These are phyloP conservation scores for Trebouxia sp. DNA, from an alignment of 139 green algal genomes.

Conservation along the genomic window DNA sequence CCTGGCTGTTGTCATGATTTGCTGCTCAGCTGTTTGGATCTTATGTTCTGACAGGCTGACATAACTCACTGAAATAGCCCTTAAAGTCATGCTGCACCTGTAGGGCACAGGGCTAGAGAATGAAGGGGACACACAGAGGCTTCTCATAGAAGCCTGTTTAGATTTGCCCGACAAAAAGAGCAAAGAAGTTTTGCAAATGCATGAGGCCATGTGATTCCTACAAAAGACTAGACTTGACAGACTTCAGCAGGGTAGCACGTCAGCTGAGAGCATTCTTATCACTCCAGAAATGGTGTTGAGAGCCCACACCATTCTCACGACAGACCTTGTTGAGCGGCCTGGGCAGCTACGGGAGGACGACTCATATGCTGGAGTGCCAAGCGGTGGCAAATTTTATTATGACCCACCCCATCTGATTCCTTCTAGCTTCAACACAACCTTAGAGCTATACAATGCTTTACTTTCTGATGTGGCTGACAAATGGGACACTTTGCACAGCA, in stretches of 20 bases:
- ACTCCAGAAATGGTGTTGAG: conserved; percentile 23
- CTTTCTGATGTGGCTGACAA: conserved; percentile 18
- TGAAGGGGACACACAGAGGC: conserved; percentile 23
- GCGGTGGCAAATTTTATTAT: conserved; percentile 18
- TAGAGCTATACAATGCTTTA: conserved; percentile 7
- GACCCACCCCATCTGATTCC: conserved; percentile 4
- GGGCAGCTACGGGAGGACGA: conserved; percentile 8
- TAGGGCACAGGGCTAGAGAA: conserved; percentile 2
- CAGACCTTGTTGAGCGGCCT: background rate
- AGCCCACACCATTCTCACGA: conserved; percentile 1
- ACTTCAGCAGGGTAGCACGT: conserved; percentile 11
- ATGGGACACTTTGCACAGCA: conserved; percentile 20
- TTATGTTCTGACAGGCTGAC: conserved; percentile 2
- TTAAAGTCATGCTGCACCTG: conserved; percentile 12
- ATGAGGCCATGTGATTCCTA: conserved; percentile 24
- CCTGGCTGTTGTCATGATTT: conserved; percentile 1
- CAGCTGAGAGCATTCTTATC: conserved; percentile 20
- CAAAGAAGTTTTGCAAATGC: conserved; percentile 18
- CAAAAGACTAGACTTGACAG: background rate
- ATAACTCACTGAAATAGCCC: background rate
- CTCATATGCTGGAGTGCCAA: conserved; percentile 16
- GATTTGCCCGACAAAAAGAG: conserved; percentile 18
- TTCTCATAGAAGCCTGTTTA: conserved; percentile 1
- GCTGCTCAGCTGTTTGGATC: background rate
- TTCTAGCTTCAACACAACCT: conserved; percentile 21